Base-by-base conservation (phyloP, 2,329 filamentous ascomycete genomes). In the Periconia macrospinosa region DNA sequence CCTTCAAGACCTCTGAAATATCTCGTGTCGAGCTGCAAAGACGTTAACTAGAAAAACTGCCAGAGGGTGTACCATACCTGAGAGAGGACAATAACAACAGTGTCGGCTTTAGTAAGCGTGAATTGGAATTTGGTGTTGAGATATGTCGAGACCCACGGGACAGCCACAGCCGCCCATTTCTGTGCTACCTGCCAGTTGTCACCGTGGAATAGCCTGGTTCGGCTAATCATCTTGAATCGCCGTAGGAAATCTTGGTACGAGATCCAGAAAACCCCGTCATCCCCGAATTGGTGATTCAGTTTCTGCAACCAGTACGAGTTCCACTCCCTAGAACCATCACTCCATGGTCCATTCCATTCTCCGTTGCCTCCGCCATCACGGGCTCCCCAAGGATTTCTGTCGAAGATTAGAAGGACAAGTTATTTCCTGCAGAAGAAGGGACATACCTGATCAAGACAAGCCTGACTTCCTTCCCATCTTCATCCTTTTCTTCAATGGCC, bases 241-340 rank as follows among this genome's bases (percentile, higher is more conserved):
- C 76, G 78, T 3, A 84, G 74, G 27, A 86, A 75, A 53, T 86
- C 84, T 7, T 81, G 74, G 58, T 84, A 86, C 1, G 78, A 80
- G 55, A 86, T 85, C 82, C 83, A 86, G 67, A 86, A 85, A 27
- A 84, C 55, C 7, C 89, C 89, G 62, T 92, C 89, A 59, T 91
- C 87, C 30, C 88, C 88, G 62, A 92, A 92, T 18, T 81, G 84
- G 66, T 92, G 88, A 41, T 81, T 78, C 1, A 93, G 79, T 60
- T 87, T 85, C 50, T 85, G 74, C 71, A 93, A 83, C 83, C 88
- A 91, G 59, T 92, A 87, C 0, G 88, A 79, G 1, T 88, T 93
- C 91, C 91, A 95, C 72, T 93, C 86, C 62, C 89, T 88, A 14
- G 88, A 91, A 0, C 91, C 91, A 65, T 94, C 91, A 27, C 83